A percentile compares a stretch with the other conserved stretches of the same genome.
Evolutionary conservation across 1,284 basidiomycete species (phyloP).

Genomic region (Cerioporus squamosus): DNA sequence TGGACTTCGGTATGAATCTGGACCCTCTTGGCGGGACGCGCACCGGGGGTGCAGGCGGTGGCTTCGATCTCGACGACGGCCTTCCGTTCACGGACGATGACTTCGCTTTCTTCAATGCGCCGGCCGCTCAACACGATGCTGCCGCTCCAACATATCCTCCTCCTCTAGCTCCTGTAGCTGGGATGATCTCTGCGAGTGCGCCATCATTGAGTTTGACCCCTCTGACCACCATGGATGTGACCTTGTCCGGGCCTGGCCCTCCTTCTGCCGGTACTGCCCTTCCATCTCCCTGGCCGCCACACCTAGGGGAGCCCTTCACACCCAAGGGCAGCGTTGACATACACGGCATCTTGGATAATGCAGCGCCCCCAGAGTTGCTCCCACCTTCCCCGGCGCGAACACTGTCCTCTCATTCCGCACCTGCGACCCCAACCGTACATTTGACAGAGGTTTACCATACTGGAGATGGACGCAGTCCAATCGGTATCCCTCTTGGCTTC

Average conservation of each 20-base stretch:
- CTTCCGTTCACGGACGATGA: slow-evolving; percentile 74
- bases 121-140: slow-evolving; percentile 23
- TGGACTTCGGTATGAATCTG: slow-evolving; percentile 53
- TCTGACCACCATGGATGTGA: slow-evolving; percentile 33
- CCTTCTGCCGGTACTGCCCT: slow-evolving; percentile 27
- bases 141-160: slow-evolving; percentile 12
- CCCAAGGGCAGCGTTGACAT: slow-evolving; percentile 29
- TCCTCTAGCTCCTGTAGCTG: slow-evolving; percentile 11
- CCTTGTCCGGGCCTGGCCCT: slow-evolving; percentile 34
- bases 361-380: slow-evolving; percentile 36
- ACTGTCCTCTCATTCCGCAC: slow-evolving; percentile 44
- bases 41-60: slow-evolving; percentile 34
- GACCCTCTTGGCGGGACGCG: slow-evolving; percentile 37
- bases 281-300: slow-evolving; percentile 33
- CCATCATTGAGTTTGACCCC: slow-evolving; percentile 36
- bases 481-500: slow-evolving; percentile 14
- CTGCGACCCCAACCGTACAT: slow-evolving; percentile 57
- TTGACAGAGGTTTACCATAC: slow-evolving; percentile 36
- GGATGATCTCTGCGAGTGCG: slow-evolving; percentile 21
- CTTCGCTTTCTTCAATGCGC: slow-evolving; percentile 73
- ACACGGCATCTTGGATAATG: slow-evolving; percentile 12
- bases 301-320: slow-evolving; percentile 34
- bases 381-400: slow-evolving; percentile 47
- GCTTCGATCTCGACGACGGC: slow-evolving; percentile 62
- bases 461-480: slow-evolving; percentile 12